These are phyloP conservation scores for Geranium incanum DNA, from an alignment of 441 rosid genomes.

Conservation along the genomic window DNA sequence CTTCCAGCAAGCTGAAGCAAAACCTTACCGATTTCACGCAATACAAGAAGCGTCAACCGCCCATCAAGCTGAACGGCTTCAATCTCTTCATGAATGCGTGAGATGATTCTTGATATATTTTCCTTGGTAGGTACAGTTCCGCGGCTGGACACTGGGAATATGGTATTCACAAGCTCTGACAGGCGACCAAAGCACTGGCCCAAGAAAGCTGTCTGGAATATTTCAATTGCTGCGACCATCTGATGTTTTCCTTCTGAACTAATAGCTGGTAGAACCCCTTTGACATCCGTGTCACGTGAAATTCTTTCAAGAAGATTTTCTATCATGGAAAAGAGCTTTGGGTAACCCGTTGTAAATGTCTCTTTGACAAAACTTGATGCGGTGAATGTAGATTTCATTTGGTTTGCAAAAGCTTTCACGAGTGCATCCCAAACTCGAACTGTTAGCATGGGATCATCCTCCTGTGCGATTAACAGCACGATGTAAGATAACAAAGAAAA, in stretches of 20 bases:
- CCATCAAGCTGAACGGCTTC: conserved; percentile 89
- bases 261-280: conserved; percentile 83
- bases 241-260: conserved; percentile 63
- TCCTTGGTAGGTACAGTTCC: conserved; percentile 92
- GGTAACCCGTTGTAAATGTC: conserved; percentile 81
- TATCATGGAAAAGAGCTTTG: conserved; percentile 73
- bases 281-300: conserved; percentile 68
- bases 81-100: conserved; percentile 81
- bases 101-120: conserved; percentile 65
- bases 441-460: conserved; percentile 70
- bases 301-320: conserved; percentile 87
- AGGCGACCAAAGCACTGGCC: conserved; percentile 65
- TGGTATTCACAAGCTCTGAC: conserved; percentile 77
- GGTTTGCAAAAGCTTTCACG: conserved; percentile 79
- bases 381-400: conserved; percentile 89
- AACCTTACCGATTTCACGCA: conserved; percentile 79
- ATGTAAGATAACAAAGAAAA: conserved; percentile 20
- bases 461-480: conserved; percentile 39
- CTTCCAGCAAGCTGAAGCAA: conserved; percentile 71
- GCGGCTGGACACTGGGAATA: conserved; percentile 85
- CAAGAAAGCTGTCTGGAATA: conserved; percentile 87
- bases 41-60: conserved; percentile 80
- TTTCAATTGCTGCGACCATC: conserved; percentile 70
- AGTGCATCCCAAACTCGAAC: conserved; percentile 96
- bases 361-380: conserved; percentile 98